Conservation (phyloP, 129 eudicot species). For the Helianthus annuus region DNA sequence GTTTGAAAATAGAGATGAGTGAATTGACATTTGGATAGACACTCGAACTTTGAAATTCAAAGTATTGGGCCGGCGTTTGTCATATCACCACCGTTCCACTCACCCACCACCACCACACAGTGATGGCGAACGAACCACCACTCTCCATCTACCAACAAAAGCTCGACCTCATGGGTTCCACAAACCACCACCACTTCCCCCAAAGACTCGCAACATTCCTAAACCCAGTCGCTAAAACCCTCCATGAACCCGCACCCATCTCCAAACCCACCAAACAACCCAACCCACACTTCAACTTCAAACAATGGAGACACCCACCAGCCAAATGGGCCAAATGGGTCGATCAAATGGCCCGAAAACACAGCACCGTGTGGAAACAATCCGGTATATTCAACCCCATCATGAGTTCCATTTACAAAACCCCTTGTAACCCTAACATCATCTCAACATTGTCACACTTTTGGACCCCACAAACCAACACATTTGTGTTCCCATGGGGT, state of each 20-base stretch:
- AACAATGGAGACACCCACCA: slow-evolving; percentile 37
- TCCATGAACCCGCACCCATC: neutral
- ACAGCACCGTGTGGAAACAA: slow-evolving; percentile 29
- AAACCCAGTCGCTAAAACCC: slow-evolving; percentile 27
- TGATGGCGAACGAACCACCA: slow-evolving; percentile 15
- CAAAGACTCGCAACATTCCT: slow-evolving; percentile 40
- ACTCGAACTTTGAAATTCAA: no score
- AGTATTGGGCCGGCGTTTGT: neutral
- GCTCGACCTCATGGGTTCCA: slow-evolving; percentile 28
- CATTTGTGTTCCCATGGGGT: slow-evolving; percentile 55
- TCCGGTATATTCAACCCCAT: slow-evolving; percentile 25
- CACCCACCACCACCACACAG: neutral
- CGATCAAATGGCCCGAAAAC: slow-evolving; percentile 25
- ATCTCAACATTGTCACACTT: slow-evolving; percentile 25
- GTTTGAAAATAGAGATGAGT: neutral
- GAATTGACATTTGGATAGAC: no score
- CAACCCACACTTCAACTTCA: slow-evolving; percentile 16
- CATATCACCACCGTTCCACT: neutral
- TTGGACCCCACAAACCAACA: slow-evolving; percentile 41
- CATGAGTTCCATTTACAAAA: slow-evolving; percentile 32
- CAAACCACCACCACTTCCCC: neutral
- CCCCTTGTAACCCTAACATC: slow-evolving; percentile 23
- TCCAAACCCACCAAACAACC: neutral
- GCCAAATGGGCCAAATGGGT: slow-evolving; percentile 41
- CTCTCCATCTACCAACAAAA: slow-evolving; percentile 19